Base-by-base conservation (phyloP, 2,329 filamentous ascomycete species). In the Ceratocystis lukuohia region DNA sequence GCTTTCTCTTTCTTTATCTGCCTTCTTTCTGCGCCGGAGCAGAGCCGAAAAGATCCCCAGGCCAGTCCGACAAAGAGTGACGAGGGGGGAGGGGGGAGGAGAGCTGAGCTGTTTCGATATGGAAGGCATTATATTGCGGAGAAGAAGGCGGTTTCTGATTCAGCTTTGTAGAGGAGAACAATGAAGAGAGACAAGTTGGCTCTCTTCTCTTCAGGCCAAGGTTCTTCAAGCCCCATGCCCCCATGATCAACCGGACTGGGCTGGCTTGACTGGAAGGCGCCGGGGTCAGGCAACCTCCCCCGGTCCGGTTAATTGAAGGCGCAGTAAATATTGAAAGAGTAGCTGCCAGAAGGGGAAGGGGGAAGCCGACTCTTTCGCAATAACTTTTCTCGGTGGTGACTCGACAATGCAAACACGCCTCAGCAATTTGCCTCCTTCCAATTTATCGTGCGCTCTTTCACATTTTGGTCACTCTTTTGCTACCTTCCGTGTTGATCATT, bases 91-190 rank as follows among this genome's bases (percentile, higher is more conserved):
- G 6, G 33, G 33, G 33, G 33, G 33, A 37, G 33, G 10, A 37
- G 33, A 37, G 33, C 33, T 37, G 33, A 37, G 4, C 10, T 3
- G 2, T 17, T 50, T 50, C 46, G 46, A 7, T 22, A 20, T 50
- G 8, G 53, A 33, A 57, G 53, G 53, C 53, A 28, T 37, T 57
- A 28, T 57, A 57, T 57, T 57, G 53, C 53, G 53, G 53, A 57
- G 53, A 57, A 57, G 12, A 57, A 57, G 53, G 53, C 53, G 10
- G 53, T 57, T 57, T 57, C 53, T 17, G 25, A 57, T 57, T 57
- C 53, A 57, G 53, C 53, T 57, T n/a, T 28, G 25, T 0, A 33
- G 10, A 57, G 25, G 10, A 37, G 8, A 37, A 37, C 33, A 37
- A 37, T 37, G 33, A 37, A 37, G 33, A 37, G 33, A 37, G 33